Evolutionary conservation across 306 rosid genomes (phyloP).

Genomic region (Heteromeles arbutifolia): DNA sequence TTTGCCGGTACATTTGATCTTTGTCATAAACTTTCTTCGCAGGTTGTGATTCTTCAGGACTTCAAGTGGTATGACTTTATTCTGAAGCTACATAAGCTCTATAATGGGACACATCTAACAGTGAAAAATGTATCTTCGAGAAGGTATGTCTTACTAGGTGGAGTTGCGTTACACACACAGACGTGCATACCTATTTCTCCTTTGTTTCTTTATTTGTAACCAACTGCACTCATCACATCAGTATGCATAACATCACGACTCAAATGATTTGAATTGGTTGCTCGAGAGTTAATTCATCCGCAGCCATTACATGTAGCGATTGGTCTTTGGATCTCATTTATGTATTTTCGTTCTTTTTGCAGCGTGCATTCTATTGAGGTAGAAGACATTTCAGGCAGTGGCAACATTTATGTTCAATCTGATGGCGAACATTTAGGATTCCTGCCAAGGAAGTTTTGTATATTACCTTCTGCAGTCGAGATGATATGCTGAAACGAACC

Average conservation of each 20-base stretch:
- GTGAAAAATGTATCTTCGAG: conserved; percentile 68
- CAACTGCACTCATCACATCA: neutral
- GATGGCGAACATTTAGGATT: conserved; percentile 92
- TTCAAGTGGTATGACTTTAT: conserved; percentile 90
- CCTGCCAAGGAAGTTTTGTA: conserved; percentile 67
- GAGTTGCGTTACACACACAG: neutral
- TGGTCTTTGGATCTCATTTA: neutral
- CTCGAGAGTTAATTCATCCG: neutral
- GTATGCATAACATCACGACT: neutral
- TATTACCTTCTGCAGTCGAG: conserved; percentile 74
- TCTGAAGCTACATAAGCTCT: conserved; percentile 64
- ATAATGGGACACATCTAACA: conserved; percentile 74
- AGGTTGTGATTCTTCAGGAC: conserved; percentile 86
- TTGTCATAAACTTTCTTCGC: conserved; percentile 9
- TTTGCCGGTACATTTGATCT: neutral
- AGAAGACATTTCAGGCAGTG: conserved; percentile 58
- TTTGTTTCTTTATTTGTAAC: neutral
- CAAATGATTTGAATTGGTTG: neutral
- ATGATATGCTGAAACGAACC: conserved; percentile 57
- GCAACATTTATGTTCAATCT: conserved; percentile 66
- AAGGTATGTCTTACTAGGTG: conserved; percentile 40
- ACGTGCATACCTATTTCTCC: neutral
- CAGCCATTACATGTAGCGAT: neutral
- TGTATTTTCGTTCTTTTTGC: conserved; percentile 4
- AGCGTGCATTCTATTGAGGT: conserved; percentile 71